Conservation (phyloP, 768 basidiomycete genomes). For the Termitomyces sp. region DNA sequence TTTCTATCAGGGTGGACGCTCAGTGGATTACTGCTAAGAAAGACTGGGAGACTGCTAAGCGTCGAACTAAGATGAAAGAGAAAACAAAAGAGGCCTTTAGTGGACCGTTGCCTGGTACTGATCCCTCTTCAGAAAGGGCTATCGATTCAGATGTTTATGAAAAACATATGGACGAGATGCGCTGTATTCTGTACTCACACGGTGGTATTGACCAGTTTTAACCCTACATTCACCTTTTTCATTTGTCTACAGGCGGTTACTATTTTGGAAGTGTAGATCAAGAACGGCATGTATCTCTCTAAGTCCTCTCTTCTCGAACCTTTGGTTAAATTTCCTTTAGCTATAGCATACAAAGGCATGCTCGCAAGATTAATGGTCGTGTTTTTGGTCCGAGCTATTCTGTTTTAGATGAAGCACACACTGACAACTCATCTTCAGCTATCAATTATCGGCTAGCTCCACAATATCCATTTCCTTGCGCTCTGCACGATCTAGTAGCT, state of each 20-base stretch:
- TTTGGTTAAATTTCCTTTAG: constrained; percentile 24
- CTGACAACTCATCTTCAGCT: constrained; percentile 35
- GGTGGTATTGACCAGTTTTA: constrained; percentile 45
- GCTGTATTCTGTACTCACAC: constrained; percentile 79
- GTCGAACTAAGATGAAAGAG: constrained; percentile 43
- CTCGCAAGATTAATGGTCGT: constrained; percentile 89
- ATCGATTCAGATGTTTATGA: constrained; percentile 40
- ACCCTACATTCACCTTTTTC: neutral
- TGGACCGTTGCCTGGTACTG: constrained; percentile 1
- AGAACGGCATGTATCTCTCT: constrained; percentile 42
- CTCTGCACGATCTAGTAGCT: constrained; percentile 82
- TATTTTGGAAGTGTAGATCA: constrained; percentile 81
- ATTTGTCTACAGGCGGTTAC: constrained; percentile 54
- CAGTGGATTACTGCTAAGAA: constrained; percentile 88
- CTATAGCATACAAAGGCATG: constrained; percentile 75
- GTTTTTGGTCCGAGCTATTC: constrained; percentile 55
- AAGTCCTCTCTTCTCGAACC: neutral
- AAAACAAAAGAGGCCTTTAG: constrained; percentile 18
- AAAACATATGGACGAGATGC: constrained; percentile 75
- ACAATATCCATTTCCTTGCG: constrained; percentile 95
- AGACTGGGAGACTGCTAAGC: constrained; percentile 70
- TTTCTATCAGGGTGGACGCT: constrained; percentile 56
- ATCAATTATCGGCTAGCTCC: constrained; percentile 87
- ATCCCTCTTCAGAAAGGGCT: constrained; percentile 5
- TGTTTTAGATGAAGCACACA: neutral